Evolutionary conservation across 179 eudicot genomes (phyloP).

Genomic region (Actinidia chinensis): DNA sequence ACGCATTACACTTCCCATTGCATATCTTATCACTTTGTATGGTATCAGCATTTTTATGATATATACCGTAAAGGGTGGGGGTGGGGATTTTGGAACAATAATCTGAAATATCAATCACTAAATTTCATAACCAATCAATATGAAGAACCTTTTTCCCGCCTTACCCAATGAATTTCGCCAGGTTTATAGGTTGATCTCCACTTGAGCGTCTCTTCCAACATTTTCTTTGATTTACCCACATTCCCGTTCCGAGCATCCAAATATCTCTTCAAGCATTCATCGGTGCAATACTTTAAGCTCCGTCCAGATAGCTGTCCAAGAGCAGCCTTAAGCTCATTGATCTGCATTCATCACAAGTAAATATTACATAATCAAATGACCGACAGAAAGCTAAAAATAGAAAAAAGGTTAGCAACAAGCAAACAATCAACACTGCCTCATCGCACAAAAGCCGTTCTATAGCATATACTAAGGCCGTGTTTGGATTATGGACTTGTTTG

Average conservation of each 20-base stretch:
- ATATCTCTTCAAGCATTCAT: constrained; percentile 60
- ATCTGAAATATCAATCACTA: no score
- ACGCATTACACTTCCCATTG: neutral
- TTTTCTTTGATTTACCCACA: constrained; percentile 59
- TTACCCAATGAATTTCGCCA: constrained; percentile 70
- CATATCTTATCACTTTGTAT: neutral
- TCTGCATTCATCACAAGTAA: constrained; percentile 23
- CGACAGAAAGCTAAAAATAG: neutral
- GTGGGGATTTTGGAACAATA: neutral
- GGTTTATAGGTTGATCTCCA: constrained; percentile 68
- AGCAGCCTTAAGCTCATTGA: constrained; percentile 51
- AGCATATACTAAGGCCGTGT: no score
- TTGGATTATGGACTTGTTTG: no score
- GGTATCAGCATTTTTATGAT: no score
- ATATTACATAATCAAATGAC: neutral
- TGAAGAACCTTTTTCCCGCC: constrained; percentile 7
- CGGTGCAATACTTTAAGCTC: constrained; percentile 41
- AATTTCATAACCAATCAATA: neutral
- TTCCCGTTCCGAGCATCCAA: constrained; percentile 65
- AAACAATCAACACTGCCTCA: no score
- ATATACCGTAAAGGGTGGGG: no score
- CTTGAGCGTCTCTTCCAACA: constrained; percentile 58
- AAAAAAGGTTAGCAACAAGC: no score
- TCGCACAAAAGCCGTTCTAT: no score
- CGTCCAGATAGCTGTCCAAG: constrained; percentile 55